Evolutionary conservation across 2,329 filamentous ascomycete species (phyloP), one percentile per base, ranked within the genome.

Genomic region (Diaporthe velutina): DNA sequence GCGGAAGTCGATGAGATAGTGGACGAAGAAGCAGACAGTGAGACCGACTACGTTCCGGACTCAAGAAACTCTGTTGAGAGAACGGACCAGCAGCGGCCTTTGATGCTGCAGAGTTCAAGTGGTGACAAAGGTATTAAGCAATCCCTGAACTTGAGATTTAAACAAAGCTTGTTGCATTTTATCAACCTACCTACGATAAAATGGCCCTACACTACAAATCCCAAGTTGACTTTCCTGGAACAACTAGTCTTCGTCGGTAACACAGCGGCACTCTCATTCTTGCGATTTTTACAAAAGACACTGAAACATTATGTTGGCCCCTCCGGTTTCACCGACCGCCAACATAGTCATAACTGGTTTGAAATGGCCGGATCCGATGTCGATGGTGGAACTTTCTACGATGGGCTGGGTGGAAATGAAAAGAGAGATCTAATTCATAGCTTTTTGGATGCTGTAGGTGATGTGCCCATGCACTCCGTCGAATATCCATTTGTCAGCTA

Each of bases 261-360:
- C 38, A 75, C 73, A n/a, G 73, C 73, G 5, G 70, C 73, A 19
- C 61, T 75, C 9, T 75, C 73, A 12, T 75, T 75, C 70, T 42
- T 75, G 7, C 52, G 70, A 2, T 75, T 75, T 15, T 54, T 75
- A 6, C 73, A 72, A 35, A 71, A 68, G 60, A 73, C 73, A 30
- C 17, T 75, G 40, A 73, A 68, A 28, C 70, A 64, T 28, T 75
- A 75, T 60, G 70, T 75, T 28, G 73, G 73, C 12, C 70, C 73
- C 15, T 73, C 70, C 22, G 60, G 68, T 17, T 75, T 75, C 58
- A 75, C 73, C 40, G 70, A 75, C 50, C 35, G 73, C 7, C 42
- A 73, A 10, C 73, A 72, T 38, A 71, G 35, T 25, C 67, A 74
- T 17, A 72, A 54, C 2, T 71, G 67, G 67, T 72, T 74, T 57